Conservation (phyloP, 2,329 filamentous ascomycete genomes). For the Colletotrichum orchidophilum region DNA sequence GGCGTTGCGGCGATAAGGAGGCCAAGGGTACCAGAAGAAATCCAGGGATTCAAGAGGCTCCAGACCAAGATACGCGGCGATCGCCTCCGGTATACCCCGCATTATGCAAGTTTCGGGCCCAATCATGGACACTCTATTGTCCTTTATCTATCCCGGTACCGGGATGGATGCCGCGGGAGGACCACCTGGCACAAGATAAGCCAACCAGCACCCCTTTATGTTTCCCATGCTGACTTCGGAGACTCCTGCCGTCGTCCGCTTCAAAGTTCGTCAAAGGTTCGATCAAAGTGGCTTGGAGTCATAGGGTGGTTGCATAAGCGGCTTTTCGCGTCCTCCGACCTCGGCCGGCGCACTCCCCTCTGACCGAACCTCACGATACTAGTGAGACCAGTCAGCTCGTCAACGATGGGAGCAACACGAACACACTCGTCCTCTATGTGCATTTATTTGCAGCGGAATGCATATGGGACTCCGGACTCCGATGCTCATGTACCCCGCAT, state of each 20-base stretch:
- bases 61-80: slow-evolving; percentile 6
- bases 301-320: not conserved
- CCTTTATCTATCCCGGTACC: slow-evolving; percentile 12
- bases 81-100: slow-evolving; percentile 12
- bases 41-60: not conserved
- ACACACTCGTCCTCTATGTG: not conserved
- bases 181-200: slow-evolving; percentile 8
- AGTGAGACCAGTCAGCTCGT: not conserved
- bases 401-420: not conserved
- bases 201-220: not conserved
- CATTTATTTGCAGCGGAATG: not conserved
- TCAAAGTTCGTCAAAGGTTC: not conserved
- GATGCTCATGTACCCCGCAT: not conserved
- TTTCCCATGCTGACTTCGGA: not conserved
- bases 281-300: not conserved
- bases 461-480: not conserved
- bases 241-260: not conserved
- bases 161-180: not conserved
- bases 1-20: slow-evolving; percentile 19
- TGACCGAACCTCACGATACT: not conserved
- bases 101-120: slow-evolving; percentile 2
- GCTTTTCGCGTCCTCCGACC: not conserved
- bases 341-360: not conserved
- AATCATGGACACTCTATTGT: not conserved
- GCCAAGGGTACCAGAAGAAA: not conserved